Conservation (phyloP, 108 stramenopile genomes). For the Thalassiosira profunda region DNA sequence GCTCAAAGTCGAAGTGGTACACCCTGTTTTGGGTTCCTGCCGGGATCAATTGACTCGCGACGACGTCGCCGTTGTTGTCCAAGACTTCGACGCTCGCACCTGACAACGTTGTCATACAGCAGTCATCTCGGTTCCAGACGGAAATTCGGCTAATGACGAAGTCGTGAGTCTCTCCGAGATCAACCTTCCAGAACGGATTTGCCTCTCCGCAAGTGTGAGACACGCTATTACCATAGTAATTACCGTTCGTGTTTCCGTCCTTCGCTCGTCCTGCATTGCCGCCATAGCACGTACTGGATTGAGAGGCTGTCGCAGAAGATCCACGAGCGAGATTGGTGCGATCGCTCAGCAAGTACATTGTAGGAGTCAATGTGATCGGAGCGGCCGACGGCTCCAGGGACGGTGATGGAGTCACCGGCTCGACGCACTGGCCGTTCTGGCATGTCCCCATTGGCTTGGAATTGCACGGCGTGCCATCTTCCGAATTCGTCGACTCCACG, state of each 20-base stretch:
- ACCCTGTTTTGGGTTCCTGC: not conserved
- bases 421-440: no score
- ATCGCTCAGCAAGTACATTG: no score
- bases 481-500: no score
- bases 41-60: not conserved
- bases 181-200: not conserved
- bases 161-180: no score
- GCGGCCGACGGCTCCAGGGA: no score
- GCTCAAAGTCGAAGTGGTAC: not conserved
- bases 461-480: no score
- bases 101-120: not conserved
- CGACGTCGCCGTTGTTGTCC: not conserved
- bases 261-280: conserved; percentile 11
- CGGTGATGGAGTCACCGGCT: no score
- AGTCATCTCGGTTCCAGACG: not conserved
- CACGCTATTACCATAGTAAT: not conserved
- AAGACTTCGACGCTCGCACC: not conserved
- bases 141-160: no score
- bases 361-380: no score
- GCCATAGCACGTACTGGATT: conserved; percentile 10
- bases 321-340: conserved; percentile 4
- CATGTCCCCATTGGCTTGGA: no score
- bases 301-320: not conserved
- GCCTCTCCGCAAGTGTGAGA: not conserved
- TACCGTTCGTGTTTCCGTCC: conserved; percentile 11